Percentiles rank a stretch among this genome's conserved stretches.
These are phyloP conservation scores for Kwoniella botswanensis DNA, from an alignment of 768 basidiomycete species.

Conservation along the genomic window DNA sequence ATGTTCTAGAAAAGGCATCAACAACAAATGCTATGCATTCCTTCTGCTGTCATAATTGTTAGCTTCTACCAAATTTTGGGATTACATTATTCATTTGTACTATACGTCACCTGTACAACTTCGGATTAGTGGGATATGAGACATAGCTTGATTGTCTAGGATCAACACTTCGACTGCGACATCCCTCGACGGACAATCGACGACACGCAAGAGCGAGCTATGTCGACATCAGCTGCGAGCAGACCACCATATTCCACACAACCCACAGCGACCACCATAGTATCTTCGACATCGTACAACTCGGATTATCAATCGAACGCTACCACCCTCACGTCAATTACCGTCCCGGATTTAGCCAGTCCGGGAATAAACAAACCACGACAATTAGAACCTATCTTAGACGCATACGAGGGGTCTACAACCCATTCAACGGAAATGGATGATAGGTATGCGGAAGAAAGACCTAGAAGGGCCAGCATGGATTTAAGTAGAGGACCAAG, in stretches of 20 bases:
- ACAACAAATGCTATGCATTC: conserved; percentile 4
- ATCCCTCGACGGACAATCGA: background rate
- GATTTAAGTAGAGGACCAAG: conserved; percentile 31
- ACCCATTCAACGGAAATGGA: conserved; percentile 16
- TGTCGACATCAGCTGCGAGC: background rate
- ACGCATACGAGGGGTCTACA: conserved; percentile 25
- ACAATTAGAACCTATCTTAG: conserved; percentile 33
- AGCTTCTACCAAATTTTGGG: background rate
- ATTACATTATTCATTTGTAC: background rate
- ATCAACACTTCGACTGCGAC: conserved; percentile 6
- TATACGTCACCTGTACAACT: background rate
- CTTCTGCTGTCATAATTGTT: background rate
- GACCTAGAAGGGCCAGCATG: conserved; percentile 22
- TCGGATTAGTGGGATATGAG: background rate
- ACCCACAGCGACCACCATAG: conserved; percentile 38
- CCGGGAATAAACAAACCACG: conserved; percentile 25
- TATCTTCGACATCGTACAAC: conserved; percentile 34
- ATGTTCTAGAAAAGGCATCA: background rate
- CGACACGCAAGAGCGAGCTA: background rate
- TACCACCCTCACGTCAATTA: conserved; percentile 38
- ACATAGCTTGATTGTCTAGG: conserved; percentile 22
- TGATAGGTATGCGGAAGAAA: conserved; percentile 17
- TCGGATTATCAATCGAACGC: conserved; percentile 32
- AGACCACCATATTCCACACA: conserved; percentile 30
- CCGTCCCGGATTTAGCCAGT: conserved; percentile 39